Base-by-base conservation (phyloP, 139 green algal genomes). In the Chlamydomonas sphaeroides region DNA sequence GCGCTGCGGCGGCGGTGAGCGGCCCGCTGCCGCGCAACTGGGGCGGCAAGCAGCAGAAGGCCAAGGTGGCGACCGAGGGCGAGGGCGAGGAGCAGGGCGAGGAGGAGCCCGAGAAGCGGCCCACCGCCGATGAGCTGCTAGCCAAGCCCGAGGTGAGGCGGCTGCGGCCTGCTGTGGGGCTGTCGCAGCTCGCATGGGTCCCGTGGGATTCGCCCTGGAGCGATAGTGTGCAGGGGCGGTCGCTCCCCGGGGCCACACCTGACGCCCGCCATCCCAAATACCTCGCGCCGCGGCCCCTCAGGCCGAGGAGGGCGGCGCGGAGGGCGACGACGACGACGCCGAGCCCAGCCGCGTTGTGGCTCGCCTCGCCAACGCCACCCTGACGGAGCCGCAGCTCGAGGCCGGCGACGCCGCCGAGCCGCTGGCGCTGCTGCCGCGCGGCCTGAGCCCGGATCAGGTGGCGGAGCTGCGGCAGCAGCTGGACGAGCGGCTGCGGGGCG, bases 391-490 rank as follows among this genome's bases (percentile, higher is more conserved):
- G 11, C 17, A 57, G 28, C 23, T 33, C 14, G 33, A 41, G 20
- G 51, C 49, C 15, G 76, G 63, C 17, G 62, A 74, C 3, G 65
- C 63, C 25, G 82, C 41, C 57, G 38, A 77, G 23, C 32, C n/a
- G 32, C 38, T 25, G 45, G 15, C 26, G 45, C 33, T 45, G 20
- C 35, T 33, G 35, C 71, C 53, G 11, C 10, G 21, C 32, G 76
- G 76, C 35, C 65, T 83, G 21, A 65, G 57, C 5, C 48, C 63
- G 18, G 76, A 68, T 65, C 63, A 78, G 48, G 78, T 85, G 79
- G 79, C 84, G 33, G 88, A 68, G 33, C 85, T 95, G 68, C 85
- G 93, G 5, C 28, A 45, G 49, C 73, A 94, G 71, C 85, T 96
- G 67, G 92, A 96, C 39, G 82, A 83, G 38, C 84, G 73, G 49